A percentile compares a stretch with the other conserved stretches of the same genome.
These are phyloP conservation scores for Phytophthora fragariae DNA, from an alignment of 352 stramenopile genomes.

Conservation along the genomic window DNA sequence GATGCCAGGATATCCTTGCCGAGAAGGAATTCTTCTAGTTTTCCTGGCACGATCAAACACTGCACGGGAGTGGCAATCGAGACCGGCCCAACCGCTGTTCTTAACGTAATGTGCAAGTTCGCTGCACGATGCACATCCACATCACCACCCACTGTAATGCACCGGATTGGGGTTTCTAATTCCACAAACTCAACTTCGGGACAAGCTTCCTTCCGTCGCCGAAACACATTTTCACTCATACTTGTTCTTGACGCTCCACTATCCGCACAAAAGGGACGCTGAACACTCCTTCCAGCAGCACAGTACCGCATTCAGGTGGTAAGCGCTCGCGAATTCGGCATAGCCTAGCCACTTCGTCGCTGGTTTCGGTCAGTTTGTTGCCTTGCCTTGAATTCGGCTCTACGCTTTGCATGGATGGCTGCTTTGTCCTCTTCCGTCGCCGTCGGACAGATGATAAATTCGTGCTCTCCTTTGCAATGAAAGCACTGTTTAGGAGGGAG, in stretches of 20 bases:
- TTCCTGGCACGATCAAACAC: background rate
- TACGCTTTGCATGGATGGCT: constrained; percentile 9
- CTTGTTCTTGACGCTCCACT: constrained; percentile 16
- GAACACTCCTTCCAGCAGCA: constrained; percentile 9
- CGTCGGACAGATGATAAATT: constrained; percentile 16
- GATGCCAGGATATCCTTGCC: constrained; percentile 13
- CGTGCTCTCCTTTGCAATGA: constrained; percentile 12
- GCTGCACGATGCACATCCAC: constrained; percentile 9
- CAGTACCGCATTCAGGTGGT: background rate
- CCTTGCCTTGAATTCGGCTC: constrained; percentile 8
- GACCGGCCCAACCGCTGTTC: background rate
- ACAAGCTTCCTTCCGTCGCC: background rate
- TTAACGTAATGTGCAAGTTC: background rate
- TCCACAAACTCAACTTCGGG: constrained; percentile 2
- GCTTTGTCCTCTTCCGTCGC: constrained; percentile 17
- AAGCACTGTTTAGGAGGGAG: constrained; percentile 11
- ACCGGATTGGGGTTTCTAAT: constrained; percentile 9
- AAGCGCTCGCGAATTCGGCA: constrained; percentile 6
- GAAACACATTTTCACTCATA: constrained; percentile 14
- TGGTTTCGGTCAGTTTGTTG: background rate
- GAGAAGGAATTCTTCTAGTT: constrained; percentile 5
- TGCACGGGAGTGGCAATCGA: constrained; percentile 7
- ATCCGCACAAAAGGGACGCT: constrained; percentile 15
- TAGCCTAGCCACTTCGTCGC: constrained; percentile 3
- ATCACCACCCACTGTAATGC: constrained; percentile 14